A percentile compares a stretch with the other conserved stretches of the same genome.
These are phyloP conservation scores for Apiotrichum gracile DNA, from an alignment of 1,284 basidiomycete species.

Conservation along the genomic window DNA sequence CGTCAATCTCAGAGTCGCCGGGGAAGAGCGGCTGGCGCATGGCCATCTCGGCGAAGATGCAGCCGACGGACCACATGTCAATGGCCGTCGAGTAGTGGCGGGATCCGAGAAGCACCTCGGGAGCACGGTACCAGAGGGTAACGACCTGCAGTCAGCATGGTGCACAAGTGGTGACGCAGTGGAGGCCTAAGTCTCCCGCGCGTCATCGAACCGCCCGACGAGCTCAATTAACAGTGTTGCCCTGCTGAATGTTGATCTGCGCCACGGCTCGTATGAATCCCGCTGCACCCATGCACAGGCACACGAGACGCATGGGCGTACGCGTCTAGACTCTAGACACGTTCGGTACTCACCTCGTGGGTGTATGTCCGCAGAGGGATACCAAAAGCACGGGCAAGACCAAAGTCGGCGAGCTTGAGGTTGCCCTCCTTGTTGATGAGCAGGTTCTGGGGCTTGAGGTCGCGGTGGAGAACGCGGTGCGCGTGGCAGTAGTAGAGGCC, in stretches of 20 bases:
- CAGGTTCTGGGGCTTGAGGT: conserved; percentile 95
- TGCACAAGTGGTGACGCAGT: background rate
- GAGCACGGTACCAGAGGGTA: conserved; percentile 98
- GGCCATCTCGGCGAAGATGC: conserved; percentile 94
- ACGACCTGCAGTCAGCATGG: conserved; percentile 62
- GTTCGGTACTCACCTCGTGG: conserved; percentile 63
- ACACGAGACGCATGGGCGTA: no score
- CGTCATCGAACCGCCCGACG: no score
- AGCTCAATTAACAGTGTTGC: no score
- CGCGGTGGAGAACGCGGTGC: conserved; percentile 94
- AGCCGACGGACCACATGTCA: conserved; percentile 98
- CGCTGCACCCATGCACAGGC: no score
- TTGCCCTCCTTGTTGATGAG: conserved; percentile 96
- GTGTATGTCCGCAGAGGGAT: conserved; percentile 95
- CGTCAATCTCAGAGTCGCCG: conserved; percentile 98
- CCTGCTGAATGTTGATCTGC: no score
- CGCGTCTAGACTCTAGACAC: no score
- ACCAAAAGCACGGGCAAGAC: conserved; percentile 88
- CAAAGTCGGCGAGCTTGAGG: conserved; percentile 92
- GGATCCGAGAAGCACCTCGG: conserved; percentile 94
- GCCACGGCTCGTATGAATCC: no score
- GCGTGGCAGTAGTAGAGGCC: conserved; percentile 99
- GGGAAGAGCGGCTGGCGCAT: conserved; percentile 82
- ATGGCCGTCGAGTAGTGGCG: conserved; percentile 97
- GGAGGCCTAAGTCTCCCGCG: no score